These are phyloP conservation scores for Backusella australiensis DNA, from an alignment of 192 early-diverging fungal genomes.

Conservation along the genomic window DNA sequence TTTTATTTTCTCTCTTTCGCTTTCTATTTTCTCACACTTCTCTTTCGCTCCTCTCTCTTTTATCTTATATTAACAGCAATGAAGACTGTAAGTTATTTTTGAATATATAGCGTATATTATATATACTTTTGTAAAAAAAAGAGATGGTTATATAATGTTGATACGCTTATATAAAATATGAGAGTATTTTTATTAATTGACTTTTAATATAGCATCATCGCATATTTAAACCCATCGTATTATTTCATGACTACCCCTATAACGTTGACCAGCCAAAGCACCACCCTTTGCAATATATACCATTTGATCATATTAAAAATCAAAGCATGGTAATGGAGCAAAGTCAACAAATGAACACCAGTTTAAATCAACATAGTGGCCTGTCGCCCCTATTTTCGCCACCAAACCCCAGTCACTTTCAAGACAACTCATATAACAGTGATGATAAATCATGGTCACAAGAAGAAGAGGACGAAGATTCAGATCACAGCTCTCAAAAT, in stretches of 20 bases:
- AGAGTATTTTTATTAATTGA: neutral
- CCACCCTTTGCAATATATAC: neutral
- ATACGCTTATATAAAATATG: neutral
- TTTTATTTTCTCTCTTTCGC: slow-evolving; percentile 1
- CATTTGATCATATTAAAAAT: slow-evolving; percentile 10
- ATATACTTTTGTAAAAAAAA: too few relatives aligned
- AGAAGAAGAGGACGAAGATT: neutral
- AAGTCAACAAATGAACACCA: neutral
- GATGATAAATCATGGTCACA: neutral
- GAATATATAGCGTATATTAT: neutral
- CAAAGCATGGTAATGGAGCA: neutral
- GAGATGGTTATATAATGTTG: neutral
- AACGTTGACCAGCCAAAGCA: neutral
- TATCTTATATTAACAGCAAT: neutral
- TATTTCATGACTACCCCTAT: slow-evolving; percentile 31
- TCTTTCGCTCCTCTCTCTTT: neutral
- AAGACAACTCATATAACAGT: neutral
- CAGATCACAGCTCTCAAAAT: neutral
- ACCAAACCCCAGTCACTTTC: neutral
- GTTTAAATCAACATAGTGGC: neutral
- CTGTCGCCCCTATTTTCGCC: neutral
- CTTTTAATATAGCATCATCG: slow-evolving; percentile 19
- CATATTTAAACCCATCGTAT: slow-evolving; percentile 31
- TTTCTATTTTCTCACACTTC: slow-evolving; percentile 9
- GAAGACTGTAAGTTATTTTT: neutral